Conservation (phyloP, 2,329 filamentous ascomycete genomes). For the Fusarium anthophilum region DNA sequence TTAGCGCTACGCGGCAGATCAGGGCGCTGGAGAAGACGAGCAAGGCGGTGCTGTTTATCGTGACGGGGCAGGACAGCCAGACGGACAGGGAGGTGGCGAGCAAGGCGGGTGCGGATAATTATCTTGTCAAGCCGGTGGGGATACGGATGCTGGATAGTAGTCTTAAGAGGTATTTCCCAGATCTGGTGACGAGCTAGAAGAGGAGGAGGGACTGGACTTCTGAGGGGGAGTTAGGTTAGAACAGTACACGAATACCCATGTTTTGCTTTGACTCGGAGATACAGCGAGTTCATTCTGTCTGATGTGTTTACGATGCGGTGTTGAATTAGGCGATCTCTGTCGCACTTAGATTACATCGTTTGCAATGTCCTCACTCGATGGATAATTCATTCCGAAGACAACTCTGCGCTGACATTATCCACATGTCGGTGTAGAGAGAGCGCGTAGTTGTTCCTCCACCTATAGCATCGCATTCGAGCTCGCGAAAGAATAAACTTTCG, state of each 20-base stretch:
- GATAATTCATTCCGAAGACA: not conserved
- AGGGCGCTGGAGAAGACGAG: constrained; percentile 32
- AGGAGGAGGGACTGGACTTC: not conserved
- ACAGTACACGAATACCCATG: constrained; percentile 1
- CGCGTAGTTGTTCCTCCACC: not conserved
- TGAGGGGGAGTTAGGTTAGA: not conserved
- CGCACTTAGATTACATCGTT: rapidly evolving
- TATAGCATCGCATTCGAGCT: not conserved
- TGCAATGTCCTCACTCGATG: not conserved
- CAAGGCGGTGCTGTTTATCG: constrained; percentile 35
- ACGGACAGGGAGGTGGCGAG: constrained; percentile 27
- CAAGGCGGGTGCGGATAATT: constrained; percentile 38
- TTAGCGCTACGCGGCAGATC: constrained; percentile 42
- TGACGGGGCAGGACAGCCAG: constrained; percentile 43
- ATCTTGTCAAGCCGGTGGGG: constrained; percentile 39
- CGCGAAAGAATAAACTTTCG: not conserved
- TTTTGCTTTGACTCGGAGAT: not conserved
- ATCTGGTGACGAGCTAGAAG: not conserved
- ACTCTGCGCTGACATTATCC: not conserved
- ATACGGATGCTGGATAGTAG: constrained; percentile 32
- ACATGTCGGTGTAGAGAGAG: not conserved
- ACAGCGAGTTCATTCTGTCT: not conserved
- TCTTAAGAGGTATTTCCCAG: constrained; percentile 29
- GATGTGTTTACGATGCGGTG: not conserved
- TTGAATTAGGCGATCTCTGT: not conserved